Evolutionary conservation across 169 alveolate genomes (phyloP).

Genomic region (Perkinsus olseni): DNA sequence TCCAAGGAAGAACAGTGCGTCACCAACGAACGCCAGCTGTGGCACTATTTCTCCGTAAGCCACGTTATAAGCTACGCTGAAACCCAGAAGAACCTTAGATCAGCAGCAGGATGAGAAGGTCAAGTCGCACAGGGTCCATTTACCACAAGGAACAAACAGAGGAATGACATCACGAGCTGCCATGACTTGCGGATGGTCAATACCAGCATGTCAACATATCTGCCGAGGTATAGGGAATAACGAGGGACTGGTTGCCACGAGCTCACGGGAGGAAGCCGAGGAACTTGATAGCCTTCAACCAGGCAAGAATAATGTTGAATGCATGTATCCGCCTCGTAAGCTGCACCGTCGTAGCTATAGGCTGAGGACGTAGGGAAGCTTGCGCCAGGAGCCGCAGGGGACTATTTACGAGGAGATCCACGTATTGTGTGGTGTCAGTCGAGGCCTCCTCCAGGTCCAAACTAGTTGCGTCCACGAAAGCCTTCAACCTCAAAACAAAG

Average conservation of each 20-base stretch:
- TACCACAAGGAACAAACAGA: neutral
- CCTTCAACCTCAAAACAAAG: neutral
- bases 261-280: neutral
- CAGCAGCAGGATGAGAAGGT: neutral
- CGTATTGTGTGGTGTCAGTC: neutral
- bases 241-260: no score
- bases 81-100: neutral
- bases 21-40: neutral
- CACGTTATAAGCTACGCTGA: neutral
- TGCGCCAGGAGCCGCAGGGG: neutral
- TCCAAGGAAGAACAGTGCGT: neutral
- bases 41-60: neutral
- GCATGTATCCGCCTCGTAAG: neutral
- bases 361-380: neutral
- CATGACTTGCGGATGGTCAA: neutral
- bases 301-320: neutral
- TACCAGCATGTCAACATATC: neutral
- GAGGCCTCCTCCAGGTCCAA: neutral
- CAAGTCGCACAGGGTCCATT: neutral
- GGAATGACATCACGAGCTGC: neutral
- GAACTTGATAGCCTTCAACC: neutral
- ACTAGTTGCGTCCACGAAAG: neutral
- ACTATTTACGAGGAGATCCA: neutral
- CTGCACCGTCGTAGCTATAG: neutral
- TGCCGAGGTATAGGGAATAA: neutral